Evolutionary conservation across 495 filamentous ascomycete species (phyloP).

Genomic region (Aspergillus baeticus): DNA sequence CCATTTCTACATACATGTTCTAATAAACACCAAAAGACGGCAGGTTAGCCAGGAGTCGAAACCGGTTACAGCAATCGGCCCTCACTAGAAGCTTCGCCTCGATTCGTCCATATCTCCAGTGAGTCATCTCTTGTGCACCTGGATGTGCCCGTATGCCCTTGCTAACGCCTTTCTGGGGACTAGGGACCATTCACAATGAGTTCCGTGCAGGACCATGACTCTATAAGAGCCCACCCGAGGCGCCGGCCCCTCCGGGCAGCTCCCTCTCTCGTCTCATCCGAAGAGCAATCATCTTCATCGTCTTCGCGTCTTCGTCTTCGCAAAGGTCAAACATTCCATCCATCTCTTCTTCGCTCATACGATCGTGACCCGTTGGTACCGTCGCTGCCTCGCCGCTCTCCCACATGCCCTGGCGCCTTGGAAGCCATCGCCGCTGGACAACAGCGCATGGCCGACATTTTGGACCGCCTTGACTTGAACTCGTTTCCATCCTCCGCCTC

Average conservation of each 20-base stretch:
- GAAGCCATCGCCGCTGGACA: constrained; percentile 48
- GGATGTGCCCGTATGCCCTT: neutral
- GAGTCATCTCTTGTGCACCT: constrained; percentile 12
- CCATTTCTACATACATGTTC: neutral
- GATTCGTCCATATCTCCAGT: constrained; percentile 5
- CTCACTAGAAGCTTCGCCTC: constrained; percentile 10
- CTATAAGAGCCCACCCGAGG: constrained; percentile 18
- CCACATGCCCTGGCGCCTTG: constrained; percentile 44
- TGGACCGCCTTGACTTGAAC: constrained; percentile 43
- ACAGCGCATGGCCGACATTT: constrained; percentile 46
- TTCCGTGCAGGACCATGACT: constrained; percentile 5
- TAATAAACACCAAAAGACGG: neutral
- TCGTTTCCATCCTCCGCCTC: constrained; percentile 28
- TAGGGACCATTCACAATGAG: constrained; percentile 13
- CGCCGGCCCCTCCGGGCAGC: constrained; percentile 32
- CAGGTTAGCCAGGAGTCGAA: neutral
- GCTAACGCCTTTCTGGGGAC: constrained; percentile 5
- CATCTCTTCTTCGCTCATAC: constrained; percentile 40
- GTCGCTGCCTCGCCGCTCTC: constrained; percentile 48
- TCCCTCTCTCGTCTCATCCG: constrained; percentile 26
- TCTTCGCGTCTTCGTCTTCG: constrained; percentile 33
- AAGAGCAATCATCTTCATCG: constrained; percentile 13
- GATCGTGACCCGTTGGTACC: constrained; percentile 47
- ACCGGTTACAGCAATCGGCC: constrained; percentile 4
- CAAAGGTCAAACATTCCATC: constrained; percentile 54